Base-by-base conservation (phyloP, 768 basidiomycete species). In the Trametopsis cervina region DNA sequence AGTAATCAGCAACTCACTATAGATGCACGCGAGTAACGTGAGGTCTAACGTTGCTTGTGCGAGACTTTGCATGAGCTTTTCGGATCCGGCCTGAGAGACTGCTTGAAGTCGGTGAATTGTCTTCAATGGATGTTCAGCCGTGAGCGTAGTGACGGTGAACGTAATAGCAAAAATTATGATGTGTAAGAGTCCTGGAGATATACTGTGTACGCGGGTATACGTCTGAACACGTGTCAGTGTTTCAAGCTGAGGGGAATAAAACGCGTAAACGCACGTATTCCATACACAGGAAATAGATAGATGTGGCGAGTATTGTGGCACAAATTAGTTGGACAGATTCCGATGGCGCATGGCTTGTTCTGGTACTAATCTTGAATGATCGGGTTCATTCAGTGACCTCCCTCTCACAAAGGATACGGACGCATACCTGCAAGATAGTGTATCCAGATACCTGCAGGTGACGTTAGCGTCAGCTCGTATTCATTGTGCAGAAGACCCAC, bases 371-470 rank as follows among this genome's bases (percentile, higher is more conserved):
- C 27, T 40, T 23, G 44, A 44, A 27, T 44, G 27, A 2, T 1
- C 21, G 4, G 17, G 11, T 18, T 35, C 5, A 22, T 44, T n/a
- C 18, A 22, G 24, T 22, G 17, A 17, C 26, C 13, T 39, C 11
- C 21, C 23, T 12, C 12, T 15, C n/a, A 25, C 20, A 25, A 27
- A 38, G 5, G 27, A 17, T 26, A 13, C 5, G 17, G 35, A 3
- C 3, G 12, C 39, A 38, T 35, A 63, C 63, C 44, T 59, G 58
- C 5, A 57, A 42, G 25, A 69, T 61, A 43, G 63, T 60, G 23
- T 64, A 54, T 12, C 70, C 69, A 51, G 62, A 57, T 49, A 63
- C 57, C 64, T 71, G 44, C 24, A 17, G 18, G 21, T 21, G 23
- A 42, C 9, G 26, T 56, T 15, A 58, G 52, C 33, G 35, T 40